phyloP scores from a whole-genome alignment of 148 eudicot genomes.

The Rhododendron ferrugineum region DNA sequence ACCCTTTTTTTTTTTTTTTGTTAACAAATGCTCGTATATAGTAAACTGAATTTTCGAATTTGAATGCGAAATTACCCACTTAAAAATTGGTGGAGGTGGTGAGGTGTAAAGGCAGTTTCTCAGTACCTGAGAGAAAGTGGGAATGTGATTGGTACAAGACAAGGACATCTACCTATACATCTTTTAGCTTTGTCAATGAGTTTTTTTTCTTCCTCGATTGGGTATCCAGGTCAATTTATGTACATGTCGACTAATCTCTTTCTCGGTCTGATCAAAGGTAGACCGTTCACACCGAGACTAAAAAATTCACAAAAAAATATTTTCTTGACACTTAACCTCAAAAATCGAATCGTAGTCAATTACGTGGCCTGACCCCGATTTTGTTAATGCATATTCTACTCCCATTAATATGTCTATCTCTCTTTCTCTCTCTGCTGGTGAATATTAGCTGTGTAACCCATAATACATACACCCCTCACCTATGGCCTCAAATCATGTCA shows the following conservation, averaged over 20 bases:
- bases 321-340: no score
- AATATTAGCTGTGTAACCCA: background rate
- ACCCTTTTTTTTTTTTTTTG: background rate
- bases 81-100: background rate
- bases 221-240: no score
- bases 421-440: background rate
- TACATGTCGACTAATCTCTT: no score
- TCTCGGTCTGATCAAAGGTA: no score
- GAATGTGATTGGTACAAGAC: constrained; percentile 12
- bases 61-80: background rate
- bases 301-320: no score
- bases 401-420: background rate
- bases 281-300: no score
- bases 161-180: constrained; percentile 4
- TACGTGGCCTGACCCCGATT: background rate
- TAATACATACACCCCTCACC: background rate
- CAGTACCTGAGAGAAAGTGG: background rate
- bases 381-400: background rate
- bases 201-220: no score
- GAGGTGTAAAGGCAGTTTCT: background rate
- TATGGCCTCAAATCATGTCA: constrained; percentile 2
- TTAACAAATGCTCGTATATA: background rate
- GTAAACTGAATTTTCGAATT: no score
- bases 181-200: background rate
- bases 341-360: no score